Evolutionary conservation across 768 basidiomycete genomes (phyloP), one percentile per base, ranked within the genome.

Genomic region (Antrodiella citrinella): DNA sequence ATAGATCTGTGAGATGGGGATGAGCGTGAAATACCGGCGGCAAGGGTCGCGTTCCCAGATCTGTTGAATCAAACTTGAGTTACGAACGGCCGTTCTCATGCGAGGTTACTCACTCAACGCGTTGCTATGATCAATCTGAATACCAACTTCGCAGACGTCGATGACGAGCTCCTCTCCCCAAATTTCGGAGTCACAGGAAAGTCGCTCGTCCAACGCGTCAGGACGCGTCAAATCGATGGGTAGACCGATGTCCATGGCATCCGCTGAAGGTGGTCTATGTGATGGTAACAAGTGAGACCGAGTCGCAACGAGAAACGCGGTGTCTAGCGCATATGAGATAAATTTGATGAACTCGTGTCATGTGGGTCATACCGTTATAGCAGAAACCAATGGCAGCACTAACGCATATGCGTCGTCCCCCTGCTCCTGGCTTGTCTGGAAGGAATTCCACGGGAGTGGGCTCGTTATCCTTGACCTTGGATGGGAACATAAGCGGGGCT

Each of bases 151-250:
- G 48, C 70, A 78, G n/a, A 87, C 54, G 26, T 83, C 77, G 52
- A 88, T 76, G 2, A 62, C 70, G 4, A 68, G 65, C 47, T 85
- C 82, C 59, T 85, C 83, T 3, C 79, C 76, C 65, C 76, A 77
- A 41, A 69, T 64, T 44, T 83, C 81, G 75, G 76, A 73, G 39
- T 73, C 67, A 3, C 64, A 48, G 9, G 62, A 67, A n/a, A 62
- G 53, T 0, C 46, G 43, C 9, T 57, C 51, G 30, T 62, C 63
- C 4, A 61, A 51, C n/a, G 65, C 54, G 25, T 57, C 47, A 35
- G 58, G 54, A 30, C 63, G 58, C 9, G 62, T 44, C 21, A 71
- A 51, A 22, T 69, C 67, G 1, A 74, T 59, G 1, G 68, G 57
- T 4, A 73, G 53, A 19, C 64, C 64, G 2, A 81, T 65, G 54